phyloP scores from a whole-genome alignment of 805 yeast genomes.

The Spathaspora sp. region DNA sequence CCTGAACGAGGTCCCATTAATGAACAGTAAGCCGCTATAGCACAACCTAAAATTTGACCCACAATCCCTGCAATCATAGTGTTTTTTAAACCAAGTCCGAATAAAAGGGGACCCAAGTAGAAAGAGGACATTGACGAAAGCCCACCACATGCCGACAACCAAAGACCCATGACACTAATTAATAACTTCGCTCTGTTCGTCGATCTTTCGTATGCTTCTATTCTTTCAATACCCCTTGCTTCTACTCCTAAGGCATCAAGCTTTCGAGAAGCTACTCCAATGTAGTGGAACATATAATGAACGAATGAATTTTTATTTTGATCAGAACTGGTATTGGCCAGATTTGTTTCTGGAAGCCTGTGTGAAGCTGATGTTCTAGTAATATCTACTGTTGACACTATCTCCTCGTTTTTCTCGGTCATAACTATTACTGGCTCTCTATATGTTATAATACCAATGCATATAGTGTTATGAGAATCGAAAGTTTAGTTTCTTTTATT shows the following conservation, averaged over 20 bases:
- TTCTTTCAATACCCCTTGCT: conserved; percentile 74
- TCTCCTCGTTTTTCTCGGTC: neutral
- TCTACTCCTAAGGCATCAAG: conserved; percentile 63
- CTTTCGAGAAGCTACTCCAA: conserved; percentile 12
- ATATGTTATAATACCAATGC: neutral
- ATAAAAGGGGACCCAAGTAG: conserved; percentile 70
- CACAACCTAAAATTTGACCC: conserved; percentile 67
- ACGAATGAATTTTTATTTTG: neutral
- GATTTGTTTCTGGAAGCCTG: neutral
- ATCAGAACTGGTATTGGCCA: neutral
- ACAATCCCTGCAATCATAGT: conserved; percentile 58
- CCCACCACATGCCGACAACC: conserved; percentile 86
- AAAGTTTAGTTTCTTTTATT: neutral
- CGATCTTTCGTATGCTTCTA: conserved; percentile 65
- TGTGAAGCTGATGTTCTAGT: neutral
- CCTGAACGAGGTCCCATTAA: conserved; percentile 91
- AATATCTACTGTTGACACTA: neutral
- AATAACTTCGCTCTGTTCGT: conserved; percentile 24
- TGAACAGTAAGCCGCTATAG: conserved; percentile 78
- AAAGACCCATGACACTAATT: conserved; percentile 60
- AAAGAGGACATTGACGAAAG: conserved; percentile 86
- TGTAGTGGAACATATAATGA: conserved; percentile 6
- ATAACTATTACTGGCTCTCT: neutral
- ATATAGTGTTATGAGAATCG: neutral
- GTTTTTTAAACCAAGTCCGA: conserved; percentile 64